Base-by-base conservation (phyloP, 352 stramenopile genomes). In the Globisporangium recalcitrans region DNA sequence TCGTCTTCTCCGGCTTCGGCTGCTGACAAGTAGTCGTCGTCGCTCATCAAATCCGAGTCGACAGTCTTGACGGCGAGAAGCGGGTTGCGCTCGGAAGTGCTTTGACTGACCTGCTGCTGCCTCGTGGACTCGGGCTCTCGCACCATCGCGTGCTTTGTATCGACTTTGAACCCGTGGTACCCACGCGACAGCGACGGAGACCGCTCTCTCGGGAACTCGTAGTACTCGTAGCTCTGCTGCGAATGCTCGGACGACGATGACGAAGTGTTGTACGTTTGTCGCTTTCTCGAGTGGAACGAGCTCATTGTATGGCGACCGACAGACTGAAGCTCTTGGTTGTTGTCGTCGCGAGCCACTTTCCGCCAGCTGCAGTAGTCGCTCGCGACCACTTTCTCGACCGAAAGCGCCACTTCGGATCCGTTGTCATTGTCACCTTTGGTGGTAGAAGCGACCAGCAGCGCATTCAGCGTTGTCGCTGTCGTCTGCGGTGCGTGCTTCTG, bases 291-390 rank as follows among this genome's bases (percentile, higher is more conserved):
- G 27, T 52, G 34, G 21, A 52, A 19, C 10, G n/a, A 31, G n/a
- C 48, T 52, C 34, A 22, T 27, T 16, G 36, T 24, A 36, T 52
- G 34, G n/a, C 36, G n/a, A 32, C 34, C 58, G 7, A 58, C 24
- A 19, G 48, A 24, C 36, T 48, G 19, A 1, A 44, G 3, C 19
- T 21, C 44, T 32, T 58, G 27, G n/a, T 22, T n/a, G 8, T 59
- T 32, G 21, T 38, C 40, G 1, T 29, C 24, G 16, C 21, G 60
- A 16, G 22, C 51, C 11, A 47, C 42, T 13, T 53, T 26, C 10
- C 60, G 53, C 67, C 67, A 70, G 36, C 53, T 63, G 51, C 63
- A 73, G 31, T 71, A 73, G 63, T 73, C 64, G 19, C 67, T 73
- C 24, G 67, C 64, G 7, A 73, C 63, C 34, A 73, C 52, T 40